These are phyloP conservation scores for Umbelopsis sp. DNA, from an alignment of 192 early-diverging fungal genomes.

Conservation along the genomic window DNA sequence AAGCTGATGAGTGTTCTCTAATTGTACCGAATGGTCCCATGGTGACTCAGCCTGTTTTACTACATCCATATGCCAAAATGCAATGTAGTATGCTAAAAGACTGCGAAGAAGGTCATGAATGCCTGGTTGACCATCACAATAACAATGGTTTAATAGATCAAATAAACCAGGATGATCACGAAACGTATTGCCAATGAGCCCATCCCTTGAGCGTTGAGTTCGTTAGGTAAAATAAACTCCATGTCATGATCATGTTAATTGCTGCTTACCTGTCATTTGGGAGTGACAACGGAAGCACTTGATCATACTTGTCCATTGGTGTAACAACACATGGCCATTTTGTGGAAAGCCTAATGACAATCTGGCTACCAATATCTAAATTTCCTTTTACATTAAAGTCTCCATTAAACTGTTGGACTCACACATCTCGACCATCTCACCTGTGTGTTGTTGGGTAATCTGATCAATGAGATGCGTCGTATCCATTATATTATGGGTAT, in stretches of 20 bases:
- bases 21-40: background rate
- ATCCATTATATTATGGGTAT: slow-evolving; percentile 32
- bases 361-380: background rate
- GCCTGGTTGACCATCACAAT: background rate
- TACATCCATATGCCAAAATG: slow-evolving; percentile 37
- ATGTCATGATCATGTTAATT: background rate
- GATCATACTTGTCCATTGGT: slow-evolving; percentile 28
- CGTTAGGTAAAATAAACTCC: background rate
- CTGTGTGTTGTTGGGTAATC: background rate
- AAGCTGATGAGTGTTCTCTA: background rate
- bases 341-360: slow-evolving; percentile 6
- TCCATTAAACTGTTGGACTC: background rate
- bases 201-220: slow-evolving; percentile 19
- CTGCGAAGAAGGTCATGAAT: slow-evolving; percentile 17
- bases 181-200: slow-evolving; percentile 33
- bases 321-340: slow-evolving; percentile 23
- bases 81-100: slow-evolving; percentile 36
- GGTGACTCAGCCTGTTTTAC: slow-evolving; percentile 16
- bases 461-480: slow-evolving; percentile 18
- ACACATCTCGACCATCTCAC: background rate
- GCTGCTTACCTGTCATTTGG: slow-evolving; percentile 20
- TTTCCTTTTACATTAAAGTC: background rate
- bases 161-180: slow-evolving; percentile 34
- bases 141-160: slow-evolving; percentile 21
- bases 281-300: slow-evolving; percentile 27